Evolutionary conservation across 495 filamentous ascomycete species (phyloP), one percentile per base, ranked within the genome.

Genomic region (Hyaloscypha variabilis): DNA sequence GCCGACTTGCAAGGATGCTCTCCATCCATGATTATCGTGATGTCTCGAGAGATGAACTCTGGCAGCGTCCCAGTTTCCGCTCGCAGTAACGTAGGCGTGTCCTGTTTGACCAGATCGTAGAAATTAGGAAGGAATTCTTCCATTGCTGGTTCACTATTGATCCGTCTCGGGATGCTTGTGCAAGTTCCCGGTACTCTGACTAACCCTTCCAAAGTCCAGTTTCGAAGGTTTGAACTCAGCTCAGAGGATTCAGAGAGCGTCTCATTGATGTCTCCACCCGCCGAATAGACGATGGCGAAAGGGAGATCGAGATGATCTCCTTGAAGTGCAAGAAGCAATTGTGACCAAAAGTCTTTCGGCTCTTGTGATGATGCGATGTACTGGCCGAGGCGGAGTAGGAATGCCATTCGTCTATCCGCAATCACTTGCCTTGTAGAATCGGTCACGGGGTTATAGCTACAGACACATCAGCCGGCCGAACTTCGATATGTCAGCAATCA

Each of bases 281-380:
- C 82, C 2, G 85, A 87, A 70, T 90, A 89, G n/a, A 90, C 76
- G 23, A 89, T 75, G 56, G 83, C 83, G 67, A 90, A 90, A 0
- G 87, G 87, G 5, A 84, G 77, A 66, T 90, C 87, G 52, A 79
- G 73, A 60, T 83, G 81, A 67, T 88, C 89, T 57, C 78, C 83
- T 51, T 83, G 81, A 6, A 90, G 77, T 6, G 79, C 84, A 23
- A 77, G 75, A 28, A 83, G 72, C 21, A 87, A 77, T 67, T 82
- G 78, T 17, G 56, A 65, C 87, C 87, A 90, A 63, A 89, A 89
- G 21, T 76, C 77, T 67, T 65, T 61, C 1, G 57, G 51, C 39
- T 64, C 66, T 51, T 57, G 51, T 1, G 62, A 55, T 19, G 66
- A 56, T 19, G 62, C 52, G 8, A 68, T 30, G n/a, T 56, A 42